A percentile compares a stretch with the other conserved stretches of the same genome.
These are phyloP conservation scores for Apiospora hydei DNA, from an alignment of 2,329 filamentous ascomycete genomes.

Conservation along the genomic window DNA sequence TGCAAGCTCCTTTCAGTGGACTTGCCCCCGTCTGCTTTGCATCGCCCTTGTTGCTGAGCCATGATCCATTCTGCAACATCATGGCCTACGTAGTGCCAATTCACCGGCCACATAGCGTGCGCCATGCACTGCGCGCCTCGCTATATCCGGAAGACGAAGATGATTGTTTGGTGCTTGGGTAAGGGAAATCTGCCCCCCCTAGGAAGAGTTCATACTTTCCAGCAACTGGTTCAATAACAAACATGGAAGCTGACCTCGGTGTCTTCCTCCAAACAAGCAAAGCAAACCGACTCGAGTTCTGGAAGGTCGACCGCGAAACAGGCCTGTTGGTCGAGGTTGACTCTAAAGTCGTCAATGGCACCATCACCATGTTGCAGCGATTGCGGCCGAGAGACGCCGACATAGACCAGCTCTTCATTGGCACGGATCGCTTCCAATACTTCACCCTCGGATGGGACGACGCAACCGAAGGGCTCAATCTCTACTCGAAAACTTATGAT, in stretches of 20 bases:
- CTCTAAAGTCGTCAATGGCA: slow-evolving; percentile 81
- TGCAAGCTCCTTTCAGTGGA: background rate
- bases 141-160: slow-evolving; percentile 74
- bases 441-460: slow-evolving; percentile 88
- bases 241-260: slow-evolving; percentile 37
- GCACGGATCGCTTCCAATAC: slow-evolving; percentile 88
- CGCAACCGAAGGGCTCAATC: slow-evolving; percentile 57
- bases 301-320: slow-evolving; percentile 70
- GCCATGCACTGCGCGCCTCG: slow-evolving; percentile 83
- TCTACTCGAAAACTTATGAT: slow-evolving; percentile 60
- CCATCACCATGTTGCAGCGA: slow-evolving; percentile 83
- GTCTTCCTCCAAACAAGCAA: slow-evolving; percentile 61
- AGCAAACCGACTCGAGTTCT: slow-evolving; percentile 86
- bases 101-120: slow-evolving; percentile 88
- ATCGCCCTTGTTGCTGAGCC: slow-evolving; percentile 26
- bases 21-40: background rate
- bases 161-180: slow-evolving; percentile 89
- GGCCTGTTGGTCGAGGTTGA: slow-evolving; percentile 63
- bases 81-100: slow-evolving; percentile 98
- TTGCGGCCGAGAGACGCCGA: slow-evolving; percentile 76
- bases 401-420: slow-evolving; percentile 89
- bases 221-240: background rate
- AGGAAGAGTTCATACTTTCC: too few relatives aligned
- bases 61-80: slow-evolving; percentile 37
- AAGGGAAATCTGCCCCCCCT: slow-evolving; percentile 49